A percentile compares a stretch with the other conserved stretches of the same genome.
phyloP scores from a whole-genome alignment of 2,329 filamentous ascomycete species.

The Penicillium sp. region DNA sequence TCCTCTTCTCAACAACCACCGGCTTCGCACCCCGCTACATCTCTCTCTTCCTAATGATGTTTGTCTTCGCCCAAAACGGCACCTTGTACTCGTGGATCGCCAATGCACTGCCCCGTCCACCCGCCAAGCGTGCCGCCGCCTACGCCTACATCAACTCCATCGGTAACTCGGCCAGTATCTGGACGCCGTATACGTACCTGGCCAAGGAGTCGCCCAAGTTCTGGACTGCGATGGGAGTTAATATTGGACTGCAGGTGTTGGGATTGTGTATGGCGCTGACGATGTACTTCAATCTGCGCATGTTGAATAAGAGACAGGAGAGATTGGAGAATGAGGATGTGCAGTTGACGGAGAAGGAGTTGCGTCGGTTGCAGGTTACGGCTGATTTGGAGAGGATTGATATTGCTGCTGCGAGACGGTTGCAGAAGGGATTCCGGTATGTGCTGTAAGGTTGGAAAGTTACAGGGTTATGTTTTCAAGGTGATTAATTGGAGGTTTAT shows the following conservation, averaged over 20 bases:
- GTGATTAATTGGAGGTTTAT: background rate
- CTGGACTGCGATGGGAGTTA: conserved; percentile 50
- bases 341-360: conserved; percentile 54
- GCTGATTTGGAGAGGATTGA: conserved; percentile 60
- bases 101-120: conserved; percentile 58
- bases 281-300: conserved; percentile 48
- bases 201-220: conserved; percentile 48
- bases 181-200: conserved; percentile 58
- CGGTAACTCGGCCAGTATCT: conserved; percentile 61
- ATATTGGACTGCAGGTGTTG: conserved; percentile 49
- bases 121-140: conserved; percentile 61
- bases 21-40: conserved; percentile 62
- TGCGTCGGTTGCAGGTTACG: conserved; percentile 56
- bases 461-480: background rate
- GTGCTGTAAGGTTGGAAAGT: conserved; percentile 44
- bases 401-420: conserved; percentile 54
- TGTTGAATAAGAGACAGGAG: conserved; percentile 59
- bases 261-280: conserved; percentile 43
- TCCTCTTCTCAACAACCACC: conserved; percentile 61
- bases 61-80: conserved; percentile 57
- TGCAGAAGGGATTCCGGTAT: conserved; percentile 64
- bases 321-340: conserved; percentile 57
- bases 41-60: conserved; percentile 61
- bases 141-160: conserved; percentile 63
- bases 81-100: conserved; percentile 52